Evolutionary conservation across 2,329 filamentous ascomycete genomes (phyloP).

Genomic region (Cryphonectria parasitica): DNA sequence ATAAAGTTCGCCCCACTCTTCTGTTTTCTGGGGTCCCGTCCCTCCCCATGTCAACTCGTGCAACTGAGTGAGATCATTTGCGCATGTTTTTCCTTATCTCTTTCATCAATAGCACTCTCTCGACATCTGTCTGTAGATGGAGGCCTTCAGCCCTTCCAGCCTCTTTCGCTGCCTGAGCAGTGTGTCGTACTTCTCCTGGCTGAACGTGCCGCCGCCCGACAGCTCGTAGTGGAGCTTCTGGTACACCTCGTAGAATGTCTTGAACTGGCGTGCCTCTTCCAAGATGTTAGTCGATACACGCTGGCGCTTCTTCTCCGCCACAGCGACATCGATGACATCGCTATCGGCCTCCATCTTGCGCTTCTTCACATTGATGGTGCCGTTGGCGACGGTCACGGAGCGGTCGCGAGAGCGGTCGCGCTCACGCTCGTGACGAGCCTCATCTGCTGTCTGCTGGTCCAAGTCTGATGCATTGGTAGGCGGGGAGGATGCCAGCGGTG

Average conservation of each 20-base stretch:
- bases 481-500: conserved; percentile 66
- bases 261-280: conserved; percentile 59
- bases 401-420: conserved; percentile 31
- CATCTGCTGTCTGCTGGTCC: conserved; percentile 45
- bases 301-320: conserved; percentile 44
- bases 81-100: not conserved
- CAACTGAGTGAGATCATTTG: conserved; percentile 14
- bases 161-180: conserved; percentile 59
- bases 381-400: conserved; percentile 34
- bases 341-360: conserved; percentile 31
- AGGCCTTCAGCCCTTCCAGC: conserved; percentile 60
- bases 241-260: conserved; percentile 60
- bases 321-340: conserved; percentile 33
- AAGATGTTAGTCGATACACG: conserved; percentile 54
- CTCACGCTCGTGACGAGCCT: conserved; percentile 29
- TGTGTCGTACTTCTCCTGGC: conserved; percentile 53
- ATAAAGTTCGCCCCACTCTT: conserved; percentile 18
- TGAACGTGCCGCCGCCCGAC: conserved; percentile 52
- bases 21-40: conserved; percentile 3
- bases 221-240: conserved; percentile 61
- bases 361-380: conserved; percentile 35
- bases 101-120: conserved; percentile 39
- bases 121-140: conserved; percentile 51
- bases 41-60: conserved; percentile 1
- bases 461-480: conserved; percentile 68